These are phyloP conservation scores for Tetrastigma voinierianum DNA, from an alignment of 164 flowering plant species.

Conservation along the genomic window DNA sequence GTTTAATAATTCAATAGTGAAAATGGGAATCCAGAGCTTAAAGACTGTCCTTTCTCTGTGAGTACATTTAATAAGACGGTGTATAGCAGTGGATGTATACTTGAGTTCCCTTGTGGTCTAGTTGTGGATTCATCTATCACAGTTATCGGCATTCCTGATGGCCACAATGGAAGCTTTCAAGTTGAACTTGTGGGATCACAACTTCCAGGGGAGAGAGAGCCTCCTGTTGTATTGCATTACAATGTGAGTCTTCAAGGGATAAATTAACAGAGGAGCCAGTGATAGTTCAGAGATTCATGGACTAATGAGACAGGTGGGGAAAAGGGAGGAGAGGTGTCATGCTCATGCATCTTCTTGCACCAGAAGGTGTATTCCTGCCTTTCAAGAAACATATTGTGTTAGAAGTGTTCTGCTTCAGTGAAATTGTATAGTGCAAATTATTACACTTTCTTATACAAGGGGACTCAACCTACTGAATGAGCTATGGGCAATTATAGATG, in stretches of 20 bases:
- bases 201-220: conserved; percentile 40
- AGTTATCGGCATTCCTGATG: conserved; percentile 68
- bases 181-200: conserved; percentile 57
- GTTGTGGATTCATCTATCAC: conserved; percentile 81
- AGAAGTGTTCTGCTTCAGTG: neutral
- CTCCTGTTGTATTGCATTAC: conserved; percentile 61
- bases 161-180: conserved; percentile 46
- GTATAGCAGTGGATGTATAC: conserved; percentile 26
- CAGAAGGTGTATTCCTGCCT: conserved; percentile 39
- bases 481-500: neutral
- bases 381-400: neutral
- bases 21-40: conserved; percentile 10
- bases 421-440: neutral
- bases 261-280: conserved; percentile 57
- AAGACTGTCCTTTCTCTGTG: conserved; percentile 56
- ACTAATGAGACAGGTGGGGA: conserved; percentile 74
- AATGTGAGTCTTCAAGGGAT: conserved; percentile 64
- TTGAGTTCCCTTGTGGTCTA: conserved; percentile 83
- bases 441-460: neutral
- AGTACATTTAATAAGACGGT: conserved; percentile 21
- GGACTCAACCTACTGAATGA: neutral
- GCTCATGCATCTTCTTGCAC: conserved; percentile 32
- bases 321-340: conserved; percentile 72
- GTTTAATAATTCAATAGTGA: conserved; percentile 2
- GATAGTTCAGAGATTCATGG: conserved; percentile 79